A percentile compares a stretch with the other conserved stretches of the same genome.
phyloP scores from a whole-genome alignment of 1,139 yeast genomes.

The Yamadazyma jaroonii region DNA sequence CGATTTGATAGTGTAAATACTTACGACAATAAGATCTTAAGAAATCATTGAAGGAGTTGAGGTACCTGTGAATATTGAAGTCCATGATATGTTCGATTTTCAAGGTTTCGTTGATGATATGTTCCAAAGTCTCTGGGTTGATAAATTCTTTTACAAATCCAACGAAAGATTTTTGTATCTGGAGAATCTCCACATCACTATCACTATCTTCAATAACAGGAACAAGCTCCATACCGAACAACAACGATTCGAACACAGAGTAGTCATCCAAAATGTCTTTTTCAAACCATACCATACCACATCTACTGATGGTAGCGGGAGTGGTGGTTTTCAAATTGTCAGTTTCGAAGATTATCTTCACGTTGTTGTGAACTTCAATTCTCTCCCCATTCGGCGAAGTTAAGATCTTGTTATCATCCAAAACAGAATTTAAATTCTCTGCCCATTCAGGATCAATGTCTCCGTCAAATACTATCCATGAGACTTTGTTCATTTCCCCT shows the following conservation, averaged over 20 bases:
- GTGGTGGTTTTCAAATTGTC: conserved; percentile 67
- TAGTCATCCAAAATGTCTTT: conserved; percentile 12
- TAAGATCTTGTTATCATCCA: conserved; percentile 80
- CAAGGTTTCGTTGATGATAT: conserved; percentile 3
- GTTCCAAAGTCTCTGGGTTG: conserved; percentile 1
- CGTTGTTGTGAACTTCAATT: conserved; percentile 59
- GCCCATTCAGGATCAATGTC: conserved; percentile 96
- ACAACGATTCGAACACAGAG: conserved; percentile 17
- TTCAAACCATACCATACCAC: conserved; percentile 85
- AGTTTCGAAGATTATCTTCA: conserved; percentile 75
- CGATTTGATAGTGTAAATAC: conserved; percentile 12
- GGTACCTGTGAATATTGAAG: conserved; percentile 34
- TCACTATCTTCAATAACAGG: neutral
- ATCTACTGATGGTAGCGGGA: conserved; percentile 89
- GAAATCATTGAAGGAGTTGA: conserved; percentile 34
- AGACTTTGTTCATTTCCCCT: conserved; percentile 54
- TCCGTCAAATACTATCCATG: conserved; percentile 90
- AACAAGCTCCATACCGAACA: conserved; percentile 2
- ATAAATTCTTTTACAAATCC: conserved; percentile 4
- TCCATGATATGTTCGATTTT: conserved; percentile 54
- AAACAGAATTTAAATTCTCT: conserved; percentile 83
- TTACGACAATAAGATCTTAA: conserved; percentile 25
- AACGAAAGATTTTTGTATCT: conserved; percentile 5
- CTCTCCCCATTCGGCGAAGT: conserved; percentile 93
- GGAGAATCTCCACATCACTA: conserved; percentile 5